A percentile compares a stretch with the other conserved stretches of the same genome.
Evolutionary conservation across 2,329 filamentous ascomycete species (phyloP).

Genomic region (Diplocarpon mali): DNA sequence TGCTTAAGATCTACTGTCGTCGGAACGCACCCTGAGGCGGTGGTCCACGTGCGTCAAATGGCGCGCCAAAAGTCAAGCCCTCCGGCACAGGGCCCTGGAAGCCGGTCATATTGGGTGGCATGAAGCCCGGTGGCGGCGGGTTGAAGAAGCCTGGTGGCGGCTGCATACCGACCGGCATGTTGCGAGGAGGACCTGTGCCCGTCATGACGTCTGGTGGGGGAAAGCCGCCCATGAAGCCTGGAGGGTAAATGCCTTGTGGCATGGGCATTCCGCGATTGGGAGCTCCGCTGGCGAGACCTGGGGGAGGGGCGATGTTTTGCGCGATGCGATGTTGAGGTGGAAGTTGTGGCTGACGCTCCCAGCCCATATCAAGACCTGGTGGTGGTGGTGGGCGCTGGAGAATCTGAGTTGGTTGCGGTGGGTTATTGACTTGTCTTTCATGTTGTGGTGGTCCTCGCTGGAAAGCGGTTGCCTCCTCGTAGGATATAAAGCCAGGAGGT

Average conservation of each 20-base stretch:
- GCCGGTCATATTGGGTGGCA: constrained; percentile 43
- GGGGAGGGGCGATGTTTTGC: constrained; percentile 50
- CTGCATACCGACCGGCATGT: constrained; percentile 33
- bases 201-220: constrained; percentile 37
- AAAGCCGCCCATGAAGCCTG: constrained; percentile 43
- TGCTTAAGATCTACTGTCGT: constrained; percentile 24
- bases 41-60: constrained; percentile 42
- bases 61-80: constrained; percentile 36
- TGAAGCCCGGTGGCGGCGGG: constrained; percentile 37
- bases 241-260: constrained; percentile 46
- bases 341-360: constrained; percentile 23
- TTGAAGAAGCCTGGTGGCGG: constrained; percentile 37
- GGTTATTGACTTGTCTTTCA: constrained; percentile 22
- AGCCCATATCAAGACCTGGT: constrained; percentile 47
- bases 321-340: constrained; percentile 14
- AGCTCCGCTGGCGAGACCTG: constrained; percentile 39
- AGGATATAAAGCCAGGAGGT: constrained; percentile 23
- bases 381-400: constrained; percentile 50
- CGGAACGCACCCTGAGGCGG: constrained; percentile 38
- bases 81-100: constrained; percentile 47
- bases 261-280: constrained; percentile 34
- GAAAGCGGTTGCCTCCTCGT: constrained; percentile 22
- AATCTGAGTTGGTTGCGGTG: constrained; percentile 50
- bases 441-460: constrained; percentile 22
- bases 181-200: constrained; percentile 22